Conservation (phyloP, 495 filamentous ascomycete species). For the Saxispiralis lemnorum region DNA sequence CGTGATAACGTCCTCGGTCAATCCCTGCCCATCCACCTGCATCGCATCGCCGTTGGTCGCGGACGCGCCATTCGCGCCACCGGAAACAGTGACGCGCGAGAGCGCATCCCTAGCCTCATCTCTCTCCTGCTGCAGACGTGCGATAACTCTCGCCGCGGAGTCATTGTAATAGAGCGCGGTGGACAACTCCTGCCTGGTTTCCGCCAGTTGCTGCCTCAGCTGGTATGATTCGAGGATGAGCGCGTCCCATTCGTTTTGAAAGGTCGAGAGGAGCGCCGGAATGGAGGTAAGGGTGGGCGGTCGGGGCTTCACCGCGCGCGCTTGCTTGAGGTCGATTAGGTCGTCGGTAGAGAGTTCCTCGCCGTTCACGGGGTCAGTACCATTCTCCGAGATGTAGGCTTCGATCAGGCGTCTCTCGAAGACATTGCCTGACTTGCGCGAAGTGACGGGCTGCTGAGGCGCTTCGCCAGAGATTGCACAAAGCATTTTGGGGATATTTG, state of each 20-base stretch:
- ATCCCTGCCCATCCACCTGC: conserved; percentile 61
- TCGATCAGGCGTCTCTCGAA: conserved; percentile 93
- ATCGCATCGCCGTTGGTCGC: conserved; percentile 58
- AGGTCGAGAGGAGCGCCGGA: conserved; percentile 85
- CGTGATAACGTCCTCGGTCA: conserved; percentile 54
- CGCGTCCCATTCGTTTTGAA: conserved; percentile 97
- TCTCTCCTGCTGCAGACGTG: conserved; percentile 67
- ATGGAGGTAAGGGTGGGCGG: conserved; percentile 93
- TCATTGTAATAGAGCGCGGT: conserved; percentile 92
- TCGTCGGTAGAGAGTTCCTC: conserved; percentile 77
- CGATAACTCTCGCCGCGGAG: conserved; percentile 84
- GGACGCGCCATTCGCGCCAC: conserved; percentile 26
- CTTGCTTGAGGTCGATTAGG: conserved; percentile 68
- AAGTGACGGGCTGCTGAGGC: conserved; percentile 85
- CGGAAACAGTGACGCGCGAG: conserved; percentile 56
- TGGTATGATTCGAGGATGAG: conserved; percentile 79
- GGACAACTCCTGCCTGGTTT: conserved; percentile 81
- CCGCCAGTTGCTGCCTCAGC: conserved; percentile 67
- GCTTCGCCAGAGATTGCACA: conserved; percentile 82
- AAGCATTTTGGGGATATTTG: neutral
- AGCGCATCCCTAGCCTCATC: conserved; percentile 90
- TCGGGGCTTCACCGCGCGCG: conserved; percentile 66
- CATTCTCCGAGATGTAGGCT: conserved; percentile 83
- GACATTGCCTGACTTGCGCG: conserved; percentile 80
- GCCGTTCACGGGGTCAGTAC: conserved; percentile 80